These are phyloP conservation scores for Globisporangium lucens DNA, from an alignment of 352 stramenopile species.

Conservation along the genomic window DNA sequence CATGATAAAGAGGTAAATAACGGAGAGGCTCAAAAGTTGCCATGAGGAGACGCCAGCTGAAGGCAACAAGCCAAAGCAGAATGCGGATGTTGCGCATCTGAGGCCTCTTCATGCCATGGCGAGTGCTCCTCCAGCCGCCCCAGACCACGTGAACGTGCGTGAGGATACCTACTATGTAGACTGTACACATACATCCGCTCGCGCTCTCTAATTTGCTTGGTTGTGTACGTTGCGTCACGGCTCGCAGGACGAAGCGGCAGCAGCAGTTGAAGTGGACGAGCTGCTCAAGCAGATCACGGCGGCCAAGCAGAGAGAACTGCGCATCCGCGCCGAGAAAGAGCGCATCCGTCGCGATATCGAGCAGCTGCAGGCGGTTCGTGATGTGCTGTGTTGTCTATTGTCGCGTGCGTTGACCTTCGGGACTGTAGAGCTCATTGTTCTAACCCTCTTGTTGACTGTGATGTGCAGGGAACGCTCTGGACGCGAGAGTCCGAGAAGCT, in stretches of 20 bases:
- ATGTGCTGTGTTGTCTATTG: background rate
- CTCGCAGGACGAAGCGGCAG: slow-evolving; percentile 20
- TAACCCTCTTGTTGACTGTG: background rate
- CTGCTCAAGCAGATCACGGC: slow-evolving; percentile 49
- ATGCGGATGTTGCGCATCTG: background rate
- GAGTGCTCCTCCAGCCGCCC: background rate
- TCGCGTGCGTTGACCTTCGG: background rate
- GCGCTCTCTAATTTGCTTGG: background rate
- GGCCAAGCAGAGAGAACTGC: slow-evolving; percentile 61
- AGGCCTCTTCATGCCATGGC: background rate
- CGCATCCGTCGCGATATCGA: slow-evolving; percentile 52
- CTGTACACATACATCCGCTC: too few species aligned
- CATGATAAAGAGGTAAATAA: background rate
- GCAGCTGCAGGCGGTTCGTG: slow-evolving; percentile 36
- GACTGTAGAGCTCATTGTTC: too few species aligned
- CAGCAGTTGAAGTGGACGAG: slow-evolving; percentile 38
- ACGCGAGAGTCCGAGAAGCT: slow-evolving; percentile 40
- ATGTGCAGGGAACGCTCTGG: slow-evolving; percentile 39
- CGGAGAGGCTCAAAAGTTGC: background rate
- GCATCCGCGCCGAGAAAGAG: slow-evolving; percentile 66
- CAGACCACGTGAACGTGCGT: background rate
- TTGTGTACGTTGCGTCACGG: background rate
- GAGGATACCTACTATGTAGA: background rate
- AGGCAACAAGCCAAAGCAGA: background rate
- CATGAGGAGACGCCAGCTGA: background rate